phyloP scores from a whole-genome alignment of 148 eudicot species.

The Euryodendron excelsum region DNA sequence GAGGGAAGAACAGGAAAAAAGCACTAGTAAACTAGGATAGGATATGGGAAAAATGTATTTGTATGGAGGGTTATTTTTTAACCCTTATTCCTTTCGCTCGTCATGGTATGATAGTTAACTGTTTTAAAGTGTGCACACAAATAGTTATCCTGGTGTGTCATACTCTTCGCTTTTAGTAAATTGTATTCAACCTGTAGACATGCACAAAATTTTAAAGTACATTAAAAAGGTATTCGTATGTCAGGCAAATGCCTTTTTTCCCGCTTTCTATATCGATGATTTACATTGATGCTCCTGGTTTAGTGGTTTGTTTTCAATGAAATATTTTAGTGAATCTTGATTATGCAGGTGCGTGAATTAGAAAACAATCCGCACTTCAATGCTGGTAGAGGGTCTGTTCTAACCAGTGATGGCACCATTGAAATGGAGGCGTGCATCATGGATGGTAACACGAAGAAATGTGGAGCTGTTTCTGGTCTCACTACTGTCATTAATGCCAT shows the following conservation, averaged over 20 bases:
- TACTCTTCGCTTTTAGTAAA: background rate
- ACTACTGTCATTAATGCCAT: constrained; percentile 78
- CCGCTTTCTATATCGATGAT: background rate
- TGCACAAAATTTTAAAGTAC: background rate
- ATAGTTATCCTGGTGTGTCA: background rate
- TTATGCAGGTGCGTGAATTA: constrained; percentile 74
- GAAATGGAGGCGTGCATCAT: constrained; percentile 99
- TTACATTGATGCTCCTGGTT: background rate
- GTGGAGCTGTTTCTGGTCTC: constrained; percentile 93
- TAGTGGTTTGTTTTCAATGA: background rate
- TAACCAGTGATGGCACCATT: constrained; percentile 59
- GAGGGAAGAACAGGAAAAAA: background rate
- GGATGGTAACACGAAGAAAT: constrained; percentile 79
- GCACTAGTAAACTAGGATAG: background rate
- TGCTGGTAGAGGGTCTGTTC: constrained; percentile 91
- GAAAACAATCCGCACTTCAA: constrained; percentile 76
- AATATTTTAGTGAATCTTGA: background rate
- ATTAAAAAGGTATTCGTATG: background rate
- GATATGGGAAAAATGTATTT: background rate
- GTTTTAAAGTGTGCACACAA: background rate
- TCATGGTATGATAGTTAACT: background rate
- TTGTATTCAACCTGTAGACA: background rate
- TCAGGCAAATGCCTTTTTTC: background rate
- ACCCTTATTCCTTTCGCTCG: too few species aligned
- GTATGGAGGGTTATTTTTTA: background rate